phyloP scores from a whole-genome alignment of 345 rosid species.

The Cochlearia excelsa region DNA sequence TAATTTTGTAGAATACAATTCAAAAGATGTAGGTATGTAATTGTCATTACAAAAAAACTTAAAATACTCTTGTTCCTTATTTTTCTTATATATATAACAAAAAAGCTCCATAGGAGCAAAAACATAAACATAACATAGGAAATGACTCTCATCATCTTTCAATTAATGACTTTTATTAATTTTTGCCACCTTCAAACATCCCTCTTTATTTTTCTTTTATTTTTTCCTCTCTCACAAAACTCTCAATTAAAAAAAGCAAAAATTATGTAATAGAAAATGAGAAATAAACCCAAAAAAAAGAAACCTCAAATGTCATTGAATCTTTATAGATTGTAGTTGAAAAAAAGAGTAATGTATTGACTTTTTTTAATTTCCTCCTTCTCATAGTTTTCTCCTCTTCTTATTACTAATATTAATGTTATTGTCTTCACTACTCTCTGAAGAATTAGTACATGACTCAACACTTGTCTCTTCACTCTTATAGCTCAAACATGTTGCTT shows the following conservation, averaged over 20 bases:
- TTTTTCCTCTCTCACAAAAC: constrained; percentile 19
- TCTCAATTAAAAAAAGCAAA: constrained; percentile 23
- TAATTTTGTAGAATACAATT: too few relatives aligned
- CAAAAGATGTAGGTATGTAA: too few relatives aligned
- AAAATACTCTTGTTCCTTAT: too few relatives aligned
- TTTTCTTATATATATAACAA: too few relatives aligned
- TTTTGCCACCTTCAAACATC: constrained; percentile 24
- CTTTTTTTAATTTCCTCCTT: background rate
- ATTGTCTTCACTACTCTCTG: constrained; percentile 42
- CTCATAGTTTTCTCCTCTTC: constrained; percentile 43
- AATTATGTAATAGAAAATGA: constrained; percentile 1
- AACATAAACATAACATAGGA: too few relatives aligned
- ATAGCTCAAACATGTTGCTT: constrained; percentile 69
- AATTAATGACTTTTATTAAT: constrained; percentile 3
- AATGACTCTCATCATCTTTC: constrained; percentile 10
- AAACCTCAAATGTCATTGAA: constrained; percentile 32
- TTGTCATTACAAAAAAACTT: too few relatives aligned
- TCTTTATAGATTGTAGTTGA: constrained; percentile 21
- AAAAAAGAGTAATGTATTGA: constrained; percentile 14
- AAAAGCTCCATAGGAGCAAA: too few relatives aligned
- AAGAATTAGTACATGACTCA: constrained; percentile 60
- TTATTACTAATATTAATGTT: constrained; percentile 33
- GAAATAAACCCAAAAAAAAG: constrained; percentile 14
- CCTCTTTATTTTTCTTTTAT: constrained; percentile 15
- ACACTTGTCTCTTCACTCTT: constrained; percentile 60